Conservation (phyloP, 2,329 filamentous ascomycete genomes). For the Ascochyta viciae-villosae region DNA sequence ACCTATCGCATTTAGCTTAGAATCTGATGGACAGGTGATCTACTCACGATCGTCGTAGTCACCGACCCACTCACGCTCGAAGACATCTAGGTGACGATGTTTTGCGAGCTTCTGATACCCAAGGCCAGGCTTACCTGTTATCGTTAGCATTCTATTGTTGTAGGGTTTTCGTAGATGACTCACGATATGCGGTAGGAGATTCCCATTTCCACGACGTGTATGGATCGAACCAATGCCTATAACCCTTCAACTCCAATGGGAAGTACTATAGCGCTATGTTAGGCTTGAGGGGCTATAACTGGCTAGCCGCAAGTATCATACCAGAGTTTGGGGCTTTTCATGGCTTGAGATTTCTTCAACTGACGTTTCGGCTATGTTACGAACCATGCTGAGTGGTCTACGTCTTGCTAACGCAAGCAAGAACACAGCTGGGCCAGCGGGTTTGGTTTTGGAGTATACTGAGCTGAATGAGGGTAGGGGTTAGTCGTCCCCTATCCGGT, state of each 20-base stretch:
- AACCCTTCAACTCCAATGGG: conserved; percentile 27
- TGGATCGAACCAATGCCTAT: conserved; percentile 30
- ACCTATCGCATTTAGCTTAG: background rate
- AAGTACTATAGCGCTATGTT: background rate
- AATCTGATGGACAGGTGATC: too few relatives aligned
- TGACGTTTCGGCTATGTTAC: conserved; percentile 20
- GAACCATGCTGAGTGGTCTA: conserved; percentile 8
- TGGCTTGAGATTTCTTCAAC: conserved; percentile 18
- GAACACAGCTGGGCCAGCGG: conserved; percentile 28
- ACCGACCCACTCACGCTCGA: conserved; percentile 34
- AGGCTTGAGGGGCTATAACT: background rate
- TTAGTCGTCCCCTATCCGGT: conserved; percentile 14
- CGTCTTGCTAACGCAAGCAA: conserved; percentile 19
- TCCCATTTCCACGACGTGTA: conserved; percentile 32
- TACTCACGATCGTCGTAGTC: conserved; percentile 37
- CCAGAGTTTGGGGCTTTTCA: background rate
- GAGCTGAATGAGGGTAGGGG: conserved; percentile 17
- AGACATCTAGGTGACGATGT: conserved; percentile 33
- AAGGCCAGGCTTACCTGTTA: conserved; percentile 25
- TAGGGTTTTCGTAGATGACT: background rate
- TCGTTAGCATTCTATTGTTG: background rate
- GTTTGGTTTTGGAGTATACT: conserved; percentile 19
- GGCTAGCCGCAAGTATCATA: background rate
- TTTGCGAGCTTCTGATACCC: conserved; percentile 34
- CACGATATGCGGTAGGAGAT: conserved; percentile 36